phyloP scores from a whole-genome alignment of 768 basidiomycete genomes.

The Amanita inopinata region DNA sequence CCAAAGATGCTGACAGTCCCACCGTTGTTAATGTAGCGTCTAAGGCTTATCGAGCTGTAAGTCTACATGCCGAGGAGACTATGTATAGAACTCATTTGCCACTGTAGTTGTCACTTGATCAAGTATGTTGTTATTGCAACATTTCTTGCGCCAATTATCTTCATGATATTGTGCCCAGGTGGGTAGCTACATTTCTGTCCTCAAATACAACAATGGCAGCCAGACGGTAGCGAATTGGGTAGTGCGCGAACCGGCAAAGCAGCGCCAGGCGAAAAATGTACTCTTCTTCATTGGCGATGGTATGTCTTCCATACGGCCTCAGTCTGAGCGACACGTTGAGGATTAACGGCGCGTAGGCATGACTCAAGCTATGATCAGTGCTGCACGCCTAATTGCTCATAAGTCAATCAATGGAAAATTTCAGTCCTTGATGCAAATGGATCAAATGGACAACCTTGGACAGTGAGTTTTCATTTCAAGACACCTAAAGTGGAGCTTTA shows the following conservation, averaged over 20 bases:
- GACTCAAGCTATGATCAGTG: slow-evolving; percentile 39
- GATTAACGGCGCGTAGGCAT: slow-evolving; percentile 30
- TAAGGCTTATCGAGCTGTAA: slow-evolving; percentile 31
- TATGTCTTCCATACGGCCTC: too few relatives aligned
- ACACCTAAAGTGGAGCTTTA: not conserved
- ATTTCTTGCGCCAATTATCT: not conserved
- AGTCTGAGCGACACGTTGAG: too few relatives aligned
- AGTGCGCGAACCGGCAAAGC: slow-evolving; percentile 24
- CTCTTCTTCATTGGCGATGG: slow-evolving; percentile 39
- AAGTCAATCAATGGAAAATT: slow-evolving; percentile 36
- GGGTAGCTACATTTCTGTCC: slow-evolving; percentile 27
- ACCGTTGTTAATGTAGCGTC: slow-evolving; percentile 31
- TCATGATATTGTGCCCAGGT: slow-evolving; percentile 17
- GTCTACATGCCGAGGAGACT: slow-evolving; percentile 10
- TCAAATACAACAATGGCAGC: slow-evolving; percentile 24
- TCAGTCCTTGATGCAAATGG: slow-evolving; percentile 36
- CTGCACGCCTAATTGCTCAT: slow-evolving; percentile 34
- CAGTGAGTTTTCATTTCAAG: slow-evolving; percentile 20
- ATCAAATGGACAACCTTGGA: slow-evolving; percentile 36
- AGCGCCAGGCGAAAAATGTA: slow-evolving; percentile 32
- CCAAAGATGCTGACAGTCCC: slow-evolving; percentile 23
- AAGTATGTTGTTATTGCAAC: slow-evolving; percentile 17
- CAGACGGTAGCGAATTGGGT: slow-evolving; percentile 30
- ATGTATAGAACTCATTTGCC: too few relatives aligned
- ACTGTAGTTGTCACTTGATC: too few relatives aligned